Conservation (phyloP, 164 flowering plant species). For the Stephania japonica region DNA sequence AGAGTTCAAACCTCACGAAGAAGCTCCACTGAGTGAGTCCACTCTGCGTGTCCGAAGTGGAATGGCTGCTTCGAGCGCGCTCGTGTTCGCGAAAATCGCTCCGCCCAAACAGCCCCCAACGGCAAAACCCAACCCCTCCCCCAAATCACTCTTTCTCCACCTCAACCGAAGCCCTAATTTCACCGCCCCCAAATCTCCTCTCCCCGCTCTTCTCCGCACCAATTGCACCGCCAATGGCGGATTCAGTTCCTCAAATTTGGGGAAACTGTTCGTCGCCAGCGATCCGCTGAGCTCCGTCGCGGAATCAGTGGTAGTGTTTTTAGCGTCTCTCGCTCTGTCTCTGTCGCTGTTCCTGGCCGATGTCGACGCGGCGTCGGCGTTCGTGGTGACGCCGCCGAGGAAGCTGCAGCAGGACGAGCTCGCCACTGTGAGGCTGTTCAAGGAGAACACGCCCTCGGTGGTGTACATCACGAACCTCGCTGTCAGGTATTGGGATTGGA, state of each 20-base stretch:
- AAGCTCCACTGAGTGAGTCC: neutral
- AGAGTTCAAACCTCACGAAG: neutral
- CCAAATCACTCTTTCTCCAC: constrained; percentile 12
- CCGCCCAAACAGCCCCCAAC: constrained; percentile 11
- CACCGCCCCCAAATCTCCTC: neutral
- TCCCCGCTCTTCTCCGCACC: constrained; percentile 12
- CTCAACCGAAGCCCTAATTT: neutral
- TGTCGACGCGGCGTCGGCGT: constrained; percentile 65
- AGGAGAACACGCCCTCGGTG: constrained; percentile 95
- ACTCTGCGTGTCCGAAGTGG: neutral
- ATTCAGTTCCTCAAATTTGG: neutral
- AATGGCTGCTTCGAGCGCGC: neutral
- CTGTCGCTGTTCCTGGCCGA: constrained; percentile 46
- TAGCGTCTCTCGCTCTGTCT: constrained; percentile 62
- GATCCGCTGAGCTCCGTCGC: neutral
- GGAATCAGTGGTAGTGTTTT: constrained; percentile 49
- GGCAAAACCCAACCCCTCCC: constrained; percentile 5
- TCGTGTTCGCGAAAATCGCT: neutral
- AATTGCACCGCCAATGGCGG: neutral
- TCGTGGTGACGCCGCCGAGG: constrained; percentile 60
- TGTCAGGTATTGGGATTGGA: constrained; percentile 35
- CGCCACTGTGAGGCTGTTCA: constrained; percentile 87
- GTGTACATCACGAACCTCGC: constrained; percentile 96
- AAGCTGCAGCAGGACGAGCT: constrained; percentile 93
- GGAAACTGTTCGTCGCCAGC: neutral